Base-by-base conservation (phyloP, 805 yeast species). In the Myxozyma melibiosi region DNA sequence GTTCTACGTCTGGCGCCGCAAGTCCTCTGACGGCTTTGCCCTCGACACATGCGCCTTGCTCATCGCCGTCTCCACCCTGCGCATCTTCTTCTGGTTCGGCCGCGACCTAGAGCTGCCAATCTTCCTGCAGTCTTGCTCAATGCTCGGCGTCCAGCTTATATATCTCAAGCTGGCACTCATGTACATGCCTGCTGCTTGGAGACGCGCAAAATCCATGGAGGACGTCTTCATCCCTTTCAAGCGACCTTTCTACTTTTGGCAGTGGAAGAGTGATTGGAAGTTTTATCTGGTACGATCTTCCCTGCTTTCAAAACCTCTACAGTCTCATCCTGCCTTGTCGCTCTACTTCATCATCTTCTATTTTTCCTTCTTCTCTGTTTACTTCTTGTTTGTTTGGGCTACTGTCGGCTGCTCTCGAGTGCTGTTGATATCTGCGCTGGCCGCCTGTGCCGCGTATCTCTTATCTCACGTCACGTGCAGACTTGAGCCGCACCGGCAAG, bases 1-100 rank as follows among this genome's bases (percentile, higher is more conserved):
- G 34, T 75, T 82, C 45, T 78, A 86, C 61, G 90, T 90, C 13
- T 79, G 83, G 65, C 75, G 78, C 45, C 79, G 81, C 33, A 75
- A 84, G 68, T 79, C 90, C 0, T 80, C 92, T 0, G 76, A 81
- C 22, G 97, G 97, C 22, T 90, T 90, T 68, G 86, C 96, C 4
- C 76, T 90, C n/a, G 97, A 91, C 71, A 88, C 91, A 9, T 91
- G 97, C 72, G 91, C 90, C 5, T 88, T 96, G 5, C 90, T 91
- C 96, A 70, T 90, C 60, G 77, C 89, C 62, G 85, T 96, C 0
- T 80, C 90, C 40, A 80, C 84, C 4, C 73, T 90, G 44, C 77
- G 95, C 63, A 84, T 90, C 27, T 82, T 83, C 54, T 90, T 88
- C 74, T 91, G 86, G 74, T 70, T 86, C 60, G 84, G 88, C 48